These are phyloP conservation scores for Mitragyna speciosa DNA, from an alignment of 257 asterid species.

Conservation along the genomic window DNA sequence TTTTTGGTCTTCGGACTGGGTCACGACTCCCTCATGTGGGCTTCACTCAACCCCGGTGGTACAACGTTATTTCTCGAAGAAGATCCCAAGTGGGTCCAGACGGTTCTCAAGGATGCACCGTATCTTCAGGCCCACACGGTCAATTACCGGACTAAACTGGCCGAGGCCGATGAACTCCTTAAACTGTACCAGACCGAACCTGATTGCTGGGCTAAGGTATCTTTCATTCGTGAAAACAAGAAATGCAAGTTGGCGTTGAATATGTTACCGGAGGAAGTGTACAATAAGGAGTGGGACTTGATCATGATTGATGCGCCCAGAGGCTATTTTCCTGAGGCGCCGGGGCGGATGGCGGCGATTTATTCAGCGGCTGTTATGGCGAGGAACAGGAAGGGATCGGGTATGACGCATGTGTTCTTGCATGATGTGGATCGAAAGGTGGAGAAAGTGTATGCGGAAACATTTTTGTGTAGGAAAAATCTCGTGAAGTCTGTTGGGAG, in stretches of 20 bases:
- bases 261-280: slow-evolving; percentile 65
- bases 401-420: slow-evolving; percentile 69
- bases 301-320: slow-evolving; percentile 93
- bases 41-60: slow-evolving; percentile 66
- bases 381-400: slow-evolving; percentile 58
- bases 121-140: slow-evolving; percentile 56
- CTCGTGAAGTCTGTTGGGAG: slow-evolving; percentile 53
- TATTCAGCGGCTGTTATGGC: slow-evolving; percentile 94
- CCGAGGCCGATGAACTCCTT: slow-evolving; percentile 60
- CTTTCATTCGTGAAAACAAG: slow-evolving; percentile 60
- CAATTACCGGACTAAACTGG: slow-evolving; percentile 54
- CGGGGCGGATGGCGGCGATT: slow-evolving; percentile 92
- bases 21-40: slow-evolving; percentile 87
- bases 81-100: slow-evolving; percentile 65
- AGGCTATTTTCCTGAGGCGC: slow-evolving; percentile 72
- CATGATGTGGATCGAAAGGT: slow-evolving; percentile 84
- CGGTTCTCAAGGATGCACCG: slow-evolving; percentile 53
- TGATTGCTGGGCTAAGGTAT: slow-evolving; percentile 47
- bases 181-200: slow-evolving; percentile 42
- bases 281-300: slow-evolving; percentile 79
- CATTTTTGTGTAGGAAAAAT: slow-evolving; percentile 64
- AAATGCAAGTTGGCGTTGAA: slow-evolving; percentile 70
- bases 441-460: slow-evolving; percentile 68
- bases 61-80: slow-evolving; percentile 80
- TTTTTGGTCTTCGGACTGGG: slow-evolving; percentile 88